Percentiles rank a stretch among this genome's conserved stretches.
Evolutionary conservation across 1,284 basidiomycete genomes (phyloP).

Genomic region (Tylopilus orsonianus): DNA sequence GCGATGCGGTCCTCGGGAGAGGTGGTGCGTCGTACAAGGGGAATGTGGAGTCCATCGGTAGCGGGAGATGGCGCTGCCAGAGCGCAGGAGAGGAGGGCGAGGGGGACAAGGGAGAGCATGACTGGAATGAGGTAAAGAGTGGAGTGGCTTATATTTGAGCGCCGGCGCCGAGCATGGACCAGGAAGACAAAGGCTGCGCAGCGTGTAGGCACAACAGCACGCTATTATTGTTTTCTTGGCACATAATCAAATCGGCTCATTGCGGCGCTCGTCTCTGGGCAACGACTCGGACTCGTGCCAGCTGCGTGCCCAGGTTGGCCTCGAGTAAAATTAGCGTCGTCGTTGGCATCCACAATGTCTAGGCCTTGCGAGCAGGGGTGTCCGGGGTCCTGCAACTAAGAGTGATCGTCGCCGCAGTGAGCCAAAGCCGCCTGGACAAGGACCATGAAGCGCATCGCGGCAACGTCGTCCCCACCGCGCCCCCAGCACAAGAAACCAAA

Average conservation of each 20-base stretch:
- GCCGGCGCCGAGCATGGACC: too few species aligned
- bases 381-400: not conserved
- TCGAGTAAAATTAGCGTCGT: too few species aligned
- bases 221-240: slow-evolving; percentile 15
- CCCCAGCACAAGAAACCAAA: slow-evolving; percentile 37
- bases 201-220: slow-evolving; percentile 12
- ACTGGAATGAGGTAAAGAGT: not conserved
- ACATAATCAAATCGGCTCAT: too few species aligned
- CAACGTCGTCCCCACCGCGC: slow-evolving; percentile 16
- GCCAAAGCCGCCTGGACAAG: too few species aligned
- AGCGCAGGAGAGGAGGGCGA: slow-evolving; percentile 18
- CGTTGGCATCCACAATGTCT: too few species aligned
- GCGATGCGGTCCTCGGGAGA: slow-evolving; percentile 13
- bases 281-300: too few species aligned
- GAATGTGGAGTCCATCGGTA: slow-evolving; percentile 27
- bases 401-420: too few species aligned
- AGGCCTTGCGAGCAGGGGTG: too few species aligned
- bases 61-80: slow-evolving; percentile 26
- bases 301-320: too few species aligned
- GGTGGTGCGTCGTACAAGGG: slow-evolving; percentile 23
- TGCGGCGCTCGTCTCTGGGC: too few species aligned
- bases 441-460: slow-evolving; percentile 37
- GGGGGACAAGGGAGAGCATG: slow-evolving; percentile 13
- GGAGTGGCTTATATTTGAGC: not conserved
- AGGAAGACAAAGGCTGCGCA: too few species aligned